A percentile compares a stretch with the other conserved stretches of the same genome.
Conservation (phyloP, 345 rosid genomes). For the Citrus reticulata region DNA sequence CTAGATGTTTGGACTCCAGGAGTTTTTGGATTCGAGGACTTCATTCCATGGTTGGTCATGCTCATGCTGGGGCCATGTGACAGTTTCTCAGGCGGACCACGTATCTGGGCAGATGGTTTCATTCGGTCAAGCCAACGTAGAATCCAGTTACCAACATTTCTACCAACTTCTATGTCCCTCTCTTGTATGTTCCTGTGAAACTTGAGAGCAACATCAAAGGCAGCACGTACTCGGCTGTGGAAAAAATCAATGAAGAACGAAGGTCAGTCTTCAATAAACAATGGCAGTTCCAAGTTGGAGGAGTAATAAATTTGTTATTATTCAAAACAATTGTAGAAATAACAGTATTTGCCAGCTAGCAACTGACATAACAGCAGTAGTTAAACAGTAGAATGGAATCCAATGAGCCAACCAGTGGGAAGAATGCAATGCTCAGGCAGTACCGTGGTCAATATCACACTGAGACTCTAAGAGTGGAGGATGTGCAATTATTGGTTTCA, state of each 20-base stretch:
- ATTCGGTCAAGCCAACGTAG: slow-evolving; percentile 74
- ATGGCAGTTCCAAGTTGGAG: too few relatives aligned
- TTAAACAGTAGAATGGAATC: not conserved
- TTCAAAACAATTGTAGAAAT: too few relatives aligned
- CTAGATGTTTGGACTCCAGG: slow-evolving; percentile 33
- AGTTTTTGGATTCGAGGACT: slow-evolving; percentile 35
- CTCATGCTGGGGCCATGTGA: slow-evolving; percentile 27
- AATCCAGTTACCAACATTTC: slow-evolving; percentile 52
- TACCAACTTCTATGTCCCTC: slow-evolving; percentile 80
- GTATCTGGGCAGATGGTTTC: slow-evolving; percentile 91
- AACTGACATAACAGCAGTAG: not conserved
- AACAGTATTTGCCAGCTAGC: too few relatives aligned
- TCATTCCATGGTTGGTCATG: slow-evolving; percentile 36
- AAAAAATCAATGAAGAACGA: not conserved
- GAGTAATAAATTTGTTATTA: too few relatives aligned
- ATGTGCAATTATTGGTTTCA: not conserved
- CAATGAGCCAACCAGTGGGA: not conserved
- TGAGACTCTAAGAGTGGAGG: not conserved
- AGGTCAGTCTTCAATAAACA: not conserved
- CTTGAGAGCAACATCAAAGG: slow-evolving; percentile 59
- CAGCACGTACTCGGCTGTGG: slow-evolving; percentile 56
- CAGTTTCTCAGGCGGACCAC: slow-evolving; percentile 28
- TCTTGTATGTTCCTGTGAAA: slow-evolving; percentile 73
- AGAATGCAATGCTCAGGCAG: not conserved
- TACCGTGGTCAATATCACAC: not conserved